A percentile compares a stretch with the other conserved stretches of the same genome.
Evolutionary conservation across 2,329 filamentous ascomycete genomes (phyloP).

Genomic region (Colletotrichum destructivum): DNA sequence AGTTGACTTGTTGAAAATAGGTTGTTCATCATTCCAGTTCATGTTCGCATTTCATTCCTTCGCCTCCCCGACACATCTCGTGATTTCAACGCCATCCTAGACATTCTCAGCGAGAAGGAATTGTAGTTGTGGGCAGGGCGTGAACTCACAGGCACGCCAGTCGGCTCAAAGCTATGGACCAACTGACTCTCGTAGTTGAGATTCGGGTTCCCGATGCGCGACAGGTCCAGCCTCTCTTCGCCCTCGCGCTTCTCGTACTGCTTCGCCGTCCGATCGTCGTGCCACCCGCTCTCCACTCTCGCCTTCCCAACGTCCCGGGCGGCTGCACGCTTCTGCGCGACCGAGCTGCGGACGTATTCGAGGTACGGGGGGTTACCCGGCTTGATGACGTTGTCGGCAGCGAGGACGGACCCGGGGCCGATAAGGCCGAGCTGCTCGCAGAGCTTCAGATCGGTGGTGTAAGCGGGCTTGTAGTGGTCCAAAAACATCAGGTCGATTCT

Average conservation of each 20-base stretch:
- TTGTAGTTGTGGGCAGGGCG: neutral
- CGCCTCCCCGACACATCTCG: slow-evolving; percentile 65
- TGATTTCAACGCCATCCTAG: slow-evolving; percentile 78
- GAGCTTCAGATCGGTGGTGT: slow-evolving; percentile 81
- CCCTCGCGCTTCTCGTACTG: slow-evolving; percentile 71
- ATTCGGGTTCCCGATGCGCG: slow-evolving; percentile 70
- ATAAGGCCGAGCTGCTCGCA: slow-evolving; percentile 81
- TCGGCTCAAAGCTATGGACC: slow-evolving; percentile 77
- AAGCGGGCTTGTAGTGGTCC: slow-evolving; percentile 85
- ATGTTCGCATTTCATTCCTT: slow-evolving; percentile 9
- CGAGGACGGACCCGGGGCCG: slow-evolving; percentile 72
- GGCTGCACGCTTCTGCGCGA: slow-evolving; percentile 71
- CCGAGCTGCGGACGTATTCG: slow-evolving; percentile 77
- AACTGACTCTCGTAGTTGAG: slow-evolving; percentile 77
- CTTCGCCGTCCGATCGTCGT: slow-evolving; percentile 61
- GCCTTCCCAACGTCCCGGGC: slow-evolving; percentile 49
- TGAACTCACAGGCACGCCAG: slow-evolving; percentile 72
- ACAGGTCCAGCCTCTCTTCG: slow-evolving; percentile 54
- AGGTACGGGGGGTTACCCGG: slow-evolving; percentile 81
- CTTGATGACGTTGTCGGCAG: slow-evolving; percentile 80
- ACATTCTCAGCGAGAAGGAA: neutral
- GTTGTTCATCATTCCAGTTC: neutral
- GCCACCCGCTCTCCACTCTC: slow-evolving; percentile 47
- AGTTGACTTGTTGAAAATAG: neutral
- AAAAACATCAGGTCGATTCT: slow-evolving; percentile 82